Base-by-base conservation (phyloP, 305 asterid species). In the Fraxinus sp. region DNA sequence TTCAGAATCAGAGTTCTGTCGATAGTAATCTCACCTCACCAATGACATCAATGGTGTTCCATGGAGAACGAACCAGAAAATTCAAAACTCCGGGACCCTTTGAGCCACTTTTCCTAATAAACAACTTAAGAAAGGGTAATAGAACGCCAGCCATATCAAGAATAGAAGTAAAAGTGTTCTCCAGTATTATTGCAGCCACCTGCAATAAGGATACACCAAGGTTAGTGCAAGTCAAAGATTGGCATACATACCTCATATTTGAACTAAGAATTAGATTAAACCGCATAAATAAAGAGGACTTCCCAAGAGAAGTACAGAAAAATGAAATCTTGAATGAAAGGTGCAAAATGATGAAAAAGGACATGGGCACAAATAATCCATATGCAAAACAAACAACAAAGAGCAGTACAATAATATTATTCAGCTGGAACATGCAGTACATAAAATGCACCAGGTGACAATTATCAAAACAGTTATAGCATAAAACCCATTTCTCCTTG, bases 81-180 rank as follows among this genome's bases (percentile, higher is more conserved):
- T 96, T 95, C 80, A 96, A 90, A 87, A 91, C 87, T 81, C 86
- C 87, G 78, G 94, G 93, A 66, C 92, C 92, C 89, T 93, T 92
- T 80, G 98, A 88, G 82, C 89, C 88, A 86, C 90, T 90, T 86
- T 90, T 93, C 77, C 99, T 97, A 80, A 95, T 95, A 88, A 96
- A 91, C 96, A 91, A 95, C 91, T 93, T 95, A 86, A 96, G 87
- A 83, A 92, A 89, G 75, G 98, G 98, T 66, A 95, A 85, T 33
- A 96, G 89, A 87, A 96, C 96, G 78, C 98, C 99, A 55, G 98
- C 99, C 98, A 95, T 93, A 86, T 96, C 99, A 83, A 96, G 90
- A 85, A 96, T 96, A 75, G 99, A 96, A 75, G 99, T 96, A 87
- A 95, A 95, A 86, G 99, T 96, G 79, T 95, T 96, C 88, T 96